Base-by-base conservation (phyloP, 2,329 filamentous ascomycete genomes). In the Cercospora canescens region DNA sequence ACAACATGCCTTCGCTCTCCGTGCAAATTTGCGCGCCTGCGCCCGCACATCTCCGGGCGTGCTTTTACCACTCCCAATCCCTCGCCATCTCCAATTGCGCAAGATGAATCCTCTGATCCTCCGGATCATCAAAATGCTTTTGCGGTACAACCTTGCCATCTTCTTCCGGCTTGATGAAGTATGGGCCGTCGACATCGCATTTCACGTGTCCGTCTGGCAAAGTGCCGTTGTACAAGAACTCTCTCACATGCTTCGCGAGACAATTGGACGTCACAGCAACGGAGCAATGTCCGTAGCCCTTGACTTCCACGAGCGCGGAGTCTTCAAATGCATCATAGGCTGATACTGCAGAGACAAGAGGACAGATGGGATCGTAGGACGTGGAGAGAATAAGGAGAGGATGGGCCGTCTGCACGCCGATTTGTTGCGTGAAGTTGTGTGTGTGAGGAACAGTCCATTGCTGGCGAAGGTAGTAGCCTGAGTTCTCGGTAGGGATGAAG, bases 81-180 rank as follows among this genome's bases (percentile, higher is more conserved):
- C 62, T 70, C 32, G 70, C 70, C 26, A 71, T 41, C 61, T 71
- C 68, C 56, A 71, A 34, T 61, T 71, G 70, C 26, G 70, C 70
- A 26, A 70, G 62, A 54, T 71, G 70, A 26, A 70, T 71, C 37
- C 60, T 67, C 50, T 65, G 60, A 12, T 69, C 62, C 45, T 69
- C 66, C 2, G 61, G 3, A 21, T 63, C 59, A 34, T 67, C 68
- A 37, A 70, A 70, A 24, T 18, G 34, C 63, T 48, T 67, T 52
- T 67, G 66, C 6, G 68, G 62, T 8, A 67, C 64, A 11, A 68
- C 57, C 59, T 70, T 70, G 28, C 69, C 68, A 60, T 71, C 68
- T 32, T 67, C 68, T 56, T 70, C 69, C n/a, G 68, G 70, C 64
- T 67, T 68, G 28, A 70, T 62, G 28, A 71, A 71, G 45, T 71